A percentile compares a stretch with the other conserved stretches of the same genome.
phyloP scores from a whole-genome alignment of 2,329 filamentous ascomycete genomes.

The Plenodomus tracheiphilus region DNA sequence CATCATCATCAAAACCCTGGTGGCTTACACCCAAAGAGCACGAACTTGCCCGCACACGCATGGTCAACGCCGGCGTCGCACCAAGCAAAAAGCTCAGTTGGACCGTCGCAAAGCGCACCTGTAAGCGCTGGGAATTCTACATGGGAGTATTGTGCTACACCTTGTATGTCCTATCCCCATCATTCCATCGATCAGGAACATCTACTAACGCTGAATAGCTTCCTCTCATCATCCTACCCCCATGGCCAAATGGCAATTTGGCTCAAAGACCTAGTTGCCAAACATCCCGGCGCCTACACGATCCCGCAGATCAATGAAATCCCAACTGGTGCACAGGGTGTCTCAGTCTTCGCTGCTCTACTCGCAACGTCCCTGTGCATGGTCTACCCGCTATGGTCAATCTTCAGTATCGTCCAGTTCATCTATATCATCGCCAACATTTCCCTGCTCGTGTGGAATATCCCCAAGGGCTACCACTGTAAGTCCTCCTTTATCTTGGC shows the following conservation, averaged over 20 bases:
- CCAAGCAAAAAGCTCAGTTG: conserved; percentile 48
- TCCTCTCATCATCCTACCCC: conserved; percentile 48
- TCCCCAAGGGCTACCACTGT: conserved; percentile 50
- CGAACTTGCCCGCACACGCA: conserved; percentile 33
- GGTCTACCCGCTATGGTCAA: conserved; percentile 55
- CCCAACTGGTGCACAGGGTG: conserved; percentile 54
- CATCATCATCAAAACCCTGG: conserved; percentile 54
- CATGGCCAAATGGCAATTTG: conserved; percentile 57
- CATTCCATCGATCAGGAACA: background rate
- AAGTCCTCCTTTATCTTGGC: background rate
- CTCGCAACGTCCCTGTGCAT: conserved; percentile 56
- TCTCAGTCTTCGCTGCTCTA: conserved; percentile 54
- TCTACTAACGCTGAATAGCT: conserved; percentile 15
- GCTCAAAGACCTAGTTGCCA: conserved; percentile 52
- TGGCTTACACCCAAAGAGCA: conserved; percentile 50
- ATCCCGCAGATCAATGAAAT: conserved; percentile 56
- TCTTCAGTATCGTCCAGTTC: conserved; percentile 49
- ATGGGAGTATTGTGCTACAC: conserved; percentile 54
- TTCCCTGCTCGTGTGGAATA: conserved; percentile 55
- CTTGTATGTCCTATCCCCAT: conserved; percentile 41
- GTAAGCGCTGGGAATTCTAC: conserved; percentile 57
- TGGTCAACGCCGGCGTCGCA: conserved; percentile 35
- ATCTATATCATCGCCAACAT: conserved; percentile 51
- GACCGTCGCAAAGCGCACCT: conserved; percentile 51
- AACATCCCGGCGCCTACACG: conserved; percentile 44